Conservation (phyloP, 352 stramenopile genomes). For the Phytophthora agathidicida region DNA sequence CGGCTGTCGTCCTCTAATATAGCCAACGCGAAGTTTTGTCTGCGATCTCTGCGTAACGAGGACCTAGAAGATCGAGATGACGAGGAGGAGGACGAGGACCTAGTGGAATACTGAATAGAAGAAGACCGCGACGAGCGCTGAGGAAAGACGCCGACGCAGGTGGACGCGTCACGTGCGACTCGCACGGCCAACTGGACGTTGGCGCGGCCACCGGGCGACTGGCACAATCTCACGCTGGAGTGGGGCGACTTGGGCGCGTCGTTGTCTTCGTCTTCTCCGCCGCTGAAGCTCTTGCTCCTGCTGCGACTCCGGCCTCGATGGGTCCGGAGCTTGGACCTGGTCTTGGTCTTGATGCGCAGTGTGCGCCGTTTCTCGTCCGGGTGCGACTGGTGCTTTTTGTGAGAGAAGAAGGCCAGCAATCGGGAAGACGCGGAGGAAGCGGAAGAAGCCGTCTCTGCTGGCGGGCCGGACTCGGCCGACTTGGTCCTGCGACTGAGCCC, state of each 20-base stretch:
- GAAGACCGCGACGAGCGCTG: constrained; percentile 37
- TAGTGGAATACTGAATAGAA: constrained; percentile 32
- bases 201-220: constrained; percentile 37
- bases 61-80: constrained; percentile 25
- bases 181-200: constrained; percentile 51
- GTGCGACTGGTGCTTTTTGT: constrained; percentile 21
- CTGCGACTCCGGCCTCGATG: constrained; percentile 16
- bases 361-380: constrained; percentile 1
- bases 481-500: constrained; percentile 35
- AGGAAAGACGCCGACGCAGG: constrained; percentile 35
- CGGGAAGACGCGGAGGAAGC: constrained; percentile 19
- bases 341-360: constrained; percentile 6
- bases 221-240: constrained; percentile 30
- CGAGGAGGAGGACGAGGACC: constrained; percentile 30
- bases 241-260: background rate
- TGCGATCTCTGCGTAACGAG: constrained; percentile 9
- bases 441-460: background rate
- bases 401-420: constrained; percentile 41
- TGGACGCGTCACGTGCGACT: constrained; percentile 21
- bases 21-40: background rate
- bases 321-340: constrained; percentile 11
- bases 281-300: constrained; percentile 28
- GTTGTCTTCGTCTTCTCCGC: constrained; percentile 20
- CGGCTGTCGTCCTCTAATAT: constrained; percentile 1
- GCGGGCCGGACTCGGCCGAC: constrained; percentile 4